Base-by-base conservation (phyloP, 2,329 filamentous ascomycete species). In the Corynespora cassiicola region DNA sequence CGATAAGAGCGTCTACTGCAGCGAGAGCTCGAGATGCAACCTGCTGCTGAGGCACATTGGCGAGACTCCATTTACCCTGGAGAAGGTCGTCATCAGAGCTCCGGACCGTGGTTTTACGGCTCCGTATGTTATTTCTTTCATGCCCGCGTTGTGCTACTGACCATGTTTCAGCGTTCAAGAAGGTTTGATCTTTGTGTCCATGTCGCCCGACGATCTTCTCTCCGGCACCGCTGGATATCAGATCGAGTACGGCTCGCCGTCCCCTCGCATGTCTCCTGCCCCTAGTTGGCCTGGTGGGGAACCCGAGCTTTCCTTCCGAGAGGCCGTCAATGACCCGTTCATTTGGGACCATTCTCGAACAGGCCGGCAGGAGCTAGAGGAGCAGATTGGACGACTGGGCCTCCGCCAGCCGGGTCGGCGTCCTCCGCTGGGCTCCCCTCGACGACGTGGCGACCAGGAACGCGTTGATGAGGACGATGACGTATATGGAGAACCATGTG, bases 111-210 rank as follows among this genome's bases (percentile, higher is more conserved):
- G 88, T 36, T 96, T 90, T 67, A 91, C 90, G 44, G 85, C 89
- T 54, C 90, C 90, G 88, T 95, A 82, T 69, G 88, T 81, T 31
- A 42, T 27, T 38, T 36, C 29, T 12, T 16, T 30, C 24, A n/a
- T 32, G 11, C 17, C 27, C 38, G 40, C 36, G 39, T 43, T 36
- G 21, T 24, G 25, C 28, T 42, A 30, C 69, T 77, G 50, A 75
- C 56, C 33, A 40, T 40, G 11, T 34, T 30, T 39, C 63, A 92
- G 88, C 36, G 85, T 96, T 36, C 86, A 92, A 68, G 88, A 95
- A 77, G 92, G 94, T 28, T 86, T 96, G 79, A 81, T 97, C 1
- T 96, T 96, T 61, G 79, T 97, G 18, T 82, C 88, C 29, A 96
- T 96, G 91, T 80, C 84, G 25, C 81, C 85, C 23, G 84, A 95